Conservation (phyloP, 495 filamentous ascomycete species). For the Tuber melanosporum region DNA sequence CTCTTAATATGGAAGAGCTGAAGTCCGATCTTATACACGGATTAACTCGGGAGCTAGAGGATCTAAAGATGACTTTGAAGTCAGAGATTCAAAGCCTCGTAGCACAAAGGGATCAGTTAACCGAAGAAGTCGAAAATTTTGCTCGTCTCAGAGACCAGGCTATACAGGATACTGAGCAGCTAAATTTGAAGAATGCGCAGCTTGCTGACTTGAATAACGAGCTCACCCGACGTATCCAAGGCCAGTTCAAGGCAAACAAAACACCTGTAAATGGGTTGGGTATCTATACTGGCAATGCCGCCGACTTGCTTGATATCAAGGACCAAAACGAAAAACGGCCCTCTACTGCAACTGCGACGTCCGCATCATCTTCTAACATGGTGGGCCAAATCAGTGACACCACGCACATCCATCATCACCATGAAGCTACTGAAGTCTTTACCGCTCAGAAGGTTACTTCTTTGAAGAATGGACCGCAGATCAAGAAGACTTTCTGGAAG, state of each 20-base stretch:
- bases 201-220: constrained; percentile 91
- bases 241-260: constrained; percentile 73
- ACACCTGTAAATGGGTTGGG: constrained; percentile 69
- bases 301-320: constrained; percentile 35
- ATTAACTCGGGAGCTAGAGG: constrained; percentile 78
- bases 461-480: constrained; percentile 33
- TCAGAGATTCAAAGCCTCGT: constrained; percentile 77
- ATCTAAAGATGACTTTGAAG: constrained; percentile 71
- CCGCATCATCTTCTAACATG: constrained; percentile 29
- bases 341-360: constrained; percentile 22
- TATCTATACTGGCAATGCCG: constrained; percentile 55
- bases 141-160: constrained; percentile 80
- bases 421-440: constrained; percentile 62
- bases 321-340: constrained; percentile 34
- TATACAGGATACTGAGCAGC: constrained; percentile 88
- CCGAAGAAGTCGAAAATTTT: constrained; percentile 73
- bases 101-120: constrained; percentile 68
- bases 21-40: constrained; percentile 80
- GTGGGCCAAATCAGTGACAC: constrained; percentile 7
- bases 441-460: constrained; percentile 74
- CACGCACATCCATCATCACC: constrained; percentile 23
- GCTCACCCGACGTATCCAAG: constrained; percentile 87
- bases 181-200: constrained; percentile 88
- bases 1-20: constrained; percentile 66
- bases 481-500: constrained; percentile 92